Evolutionary conservation across 2,329 filamentous ascomycete species (phyloP), one percentile per base, ranked within the genome.

Genomic region (Clonostachys chloroleuca): DNA sequence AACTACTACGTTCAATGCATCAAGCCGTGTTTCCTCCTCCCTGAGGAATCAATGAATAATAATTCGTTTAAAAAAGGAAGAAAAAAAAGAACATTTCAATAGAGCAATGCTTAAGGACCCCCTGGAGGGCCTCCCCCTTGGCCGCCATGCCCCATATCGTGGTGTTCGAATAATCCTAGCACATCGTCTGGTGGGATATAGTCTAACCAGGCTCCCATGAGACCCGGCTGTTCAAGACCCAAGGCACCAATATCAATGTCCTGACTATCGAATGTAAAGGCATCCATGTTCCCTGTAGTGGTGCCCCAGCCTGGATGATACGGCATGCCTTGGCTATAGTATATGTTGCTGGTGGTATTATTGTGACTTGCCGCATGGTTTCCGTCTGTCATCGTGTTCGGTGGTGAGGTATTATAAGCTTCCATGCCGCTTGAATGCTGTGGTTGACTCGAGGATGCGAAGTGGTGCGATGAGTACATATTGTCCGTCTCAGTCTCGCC

Each of bases 231-330:
- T 2, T 71, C 68, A 37, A 75, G 51, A 0, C 81, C 83, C 16
- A 91, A 66, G 5, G 80, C 70, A 20, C 78, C 81, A 73, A 92
- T 86, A 52, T 92, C 86, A 34, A 92, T 81, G 53, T 92, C 86
- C 52, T 89, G 86, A 50, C 81, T 86, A 59, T 89, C 83, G 53
- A 92, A 88, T 51, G 87, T 83, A 66, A 91, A 85, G 52, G 69
- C 67, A 42, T 77, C 69, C 51, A 70, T 66, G 46, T 59, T 67
- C 8, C 63, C 61, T 51, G 60, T 56, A 2, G 58, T 54, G 6
- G 56, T 53, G n/a, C 51, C 56, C 65, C 65, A 67, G 2, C 55
- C 49, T 43, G 62, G 55, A 13, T 56, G 56, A 36, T 59, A 64
- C 4, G 62, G 48, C 34, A 64, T 55, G 30, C 49, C 51, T 10